Conservation (phyloP, 257 asterid genomes). For the Nyctanthes arbortristis region DNA sequence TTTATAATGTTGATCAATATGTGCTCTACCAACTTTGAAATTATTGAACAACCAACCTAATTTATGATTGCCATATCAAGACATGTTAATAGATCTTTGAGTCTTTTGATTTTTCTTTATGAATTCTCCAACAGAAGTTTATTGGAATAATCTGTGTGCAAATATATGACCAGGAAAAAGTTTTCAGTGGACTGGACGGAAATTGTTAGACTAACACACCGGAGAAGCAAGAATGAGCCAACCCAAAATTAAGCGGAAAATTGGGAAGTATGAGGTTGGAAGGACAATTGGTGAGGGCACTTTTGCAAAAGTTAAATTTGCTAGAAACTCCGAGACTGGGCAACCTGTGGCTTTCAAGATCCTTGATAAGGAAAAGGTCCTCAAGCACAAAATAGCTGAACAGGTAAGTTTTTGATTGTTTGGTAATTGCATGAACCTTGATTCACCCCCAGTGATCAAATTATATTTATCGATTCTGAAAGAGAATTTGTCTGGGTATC, state of each 20-base stretch:
- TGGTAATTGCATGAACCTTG: neutral
- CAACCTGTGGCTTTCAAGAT: slow-evolving; percentile 83
- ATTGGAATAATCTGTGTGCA: slow-evolving; percentile 11
- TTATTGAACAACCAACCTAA: neutral
- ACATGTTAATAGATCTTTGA: neutral
- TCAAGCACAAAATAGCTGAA: slow-evolving; percentile 92
- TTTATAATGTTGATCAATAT: neutral
- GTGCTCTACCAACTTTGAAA: neutral
- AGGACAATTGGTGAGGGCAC: slow-evolving; percentile 96
- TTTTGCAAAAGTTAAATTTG: slow-evolving; percentile 90
- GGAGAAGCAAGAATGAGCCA: slow-evolving; percentile 52
- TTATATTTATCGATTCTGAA: neutral
- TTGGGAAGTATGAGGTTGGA: slow-evolving; percentile 90
- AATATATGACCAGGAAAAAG: slow-evolving; percentile 33
- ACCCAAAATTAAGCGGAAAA: slow-evolving; percentile 60
- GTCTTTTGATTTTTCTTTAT: neutral
- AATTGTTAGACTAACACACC: slow-evolving; percentile 2
- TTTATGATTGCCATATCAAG: neutral
- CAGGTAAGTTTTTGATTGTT: slow-evolving; percentile 51
- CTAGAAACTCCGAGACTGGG: slow-evolving; percentile 77
- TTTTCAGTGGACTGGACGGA: slow-evolving; percentile 2
- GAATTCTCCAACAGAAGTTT: neutral
- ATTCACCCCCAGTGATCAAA: neutral
- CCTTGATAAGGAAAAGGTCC: slow-evolving; percentile 90
- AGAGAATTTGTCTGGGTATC: slow-evolving; percentile 1